Percentiles rank a stretch among this genome's conserved stretches.
These are phyloP conservation scores for Akanthomyces muscarius DNA, from an alignment of 2,329 filamentous ascomycete species.

Conservation along the genomic window DNA sequence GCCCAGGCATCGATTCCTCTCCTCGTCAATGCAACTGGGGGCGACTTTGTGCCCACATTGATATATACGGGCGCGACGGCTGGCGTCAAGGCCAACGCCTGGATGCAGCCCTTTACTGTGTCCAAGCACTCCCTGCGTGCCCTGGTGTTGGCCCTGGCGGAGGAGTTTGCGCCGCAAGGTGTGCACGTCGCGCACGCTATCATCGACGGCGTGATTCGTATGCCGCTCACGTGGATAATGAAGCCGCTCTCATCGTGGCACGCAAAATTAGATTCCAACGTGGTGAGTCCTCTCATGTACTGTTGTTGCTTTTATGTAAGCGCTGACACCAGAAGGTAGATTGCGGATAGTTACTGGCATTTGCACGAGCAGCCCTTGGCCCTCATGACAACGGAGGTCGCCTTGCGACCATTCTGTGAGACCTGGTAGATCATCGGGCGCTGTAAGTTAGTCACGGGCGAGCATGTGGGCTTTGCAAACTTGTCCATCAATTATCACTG, in stretches of 20 bases:
- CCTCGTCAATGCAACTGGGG: background rate
- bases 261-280: slow-evolving; percentile 16
- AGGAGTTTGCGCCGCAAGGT: slow-evolving; percentile 16
- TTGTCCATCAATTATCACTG: too few relatives aligned
- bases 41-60: slow-evolving; percentile 4
- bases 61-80: slow-evolving; percentile 17
- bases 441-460: background rate
- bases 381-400: slow-evolving; percentile 6
- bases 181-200: slow-evolving; percentile 17
- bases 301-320: background rate
- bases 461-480: too few relatives aligned
- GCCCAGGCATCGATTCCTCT: slow-evolving; percentile 12
- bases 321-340: background rate
- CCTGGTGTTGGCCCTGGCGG: background rate
- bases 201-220: slow-evolving; percentile 17
- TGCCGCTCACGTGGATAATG: slow-evolving; percentile 16
- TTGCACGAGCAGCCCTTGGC: slow-evolving; percentile 10
- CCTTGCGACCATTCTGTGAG: slow-evolving; percentile 14
- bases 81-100: slow-evolving; percentile 17
- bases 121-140: slow-evolving; percentile 15
- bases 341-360: slow-evolving; percentile 18
- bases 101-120: slow-evolving; percentile 15
- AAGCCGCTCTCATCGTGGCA: slow-evolving; percentile 17
- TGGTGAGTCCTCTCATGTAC: background rate
- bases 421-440: background rate